Conservation (phyloP, 352 stramenopile genomes). For the Phytophthora brassicae region DNA sequence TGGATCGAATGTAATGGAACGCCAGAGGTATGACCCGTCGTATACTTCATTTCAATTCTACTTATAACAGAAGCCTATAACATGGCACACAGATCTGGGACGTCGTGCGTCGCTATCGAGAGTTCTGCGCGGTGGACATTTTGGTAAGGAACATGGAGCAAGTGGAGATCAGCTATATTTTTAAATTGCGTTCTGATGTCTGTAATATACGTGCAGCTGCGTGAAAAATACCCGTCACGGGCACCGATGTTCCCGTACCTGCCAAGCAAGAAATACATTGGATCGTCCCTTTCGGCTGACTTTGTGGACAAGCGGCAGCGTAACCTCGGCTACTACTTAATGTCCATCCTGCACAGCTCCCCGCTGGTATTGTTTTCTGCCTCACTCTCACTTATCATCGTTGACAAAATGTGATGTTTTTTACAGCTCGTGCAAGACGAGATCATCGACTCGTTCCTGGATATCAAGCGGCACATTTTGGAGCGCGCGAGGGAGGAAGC, state of each 20-base stretch:
- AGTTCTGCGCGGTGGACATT: constrained; percentile 87
- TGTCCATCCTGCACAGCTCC: constrained; percentile 80
- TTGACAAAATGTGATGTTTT: too few relatives aligned
- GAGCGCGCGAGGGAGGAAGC: constrained; percentile 60
- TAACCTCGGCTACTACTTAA: constrained; percentile 86
- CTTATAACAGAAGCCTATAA: background rate
- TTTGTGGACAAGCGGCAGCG: constrained; percentile 88
- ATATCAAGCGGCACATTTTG: constrained; percentile 85
- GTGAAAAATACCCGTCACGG: constrained; percentile 83
- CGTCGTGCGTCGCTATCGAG: constrained; percentile 77
- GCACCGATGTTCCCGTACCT: constrained; percentile 72
- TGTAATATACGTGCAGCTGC: constrained; percentile 44
- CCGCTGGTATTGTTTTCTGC: too few relatives aligned
- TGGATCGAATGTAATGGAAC: constrained; percentile 57
- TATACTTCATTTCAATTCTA: background rate
- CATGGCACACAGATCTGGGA: constrained; percentile 69
- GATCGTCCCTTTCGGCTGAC: constrained; percentile 79
- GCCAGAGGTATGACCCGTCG: constrained; percentile 39
- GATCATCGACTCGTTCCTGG: constrained; percentile 88
- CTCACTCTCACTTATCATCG: too few relatives aligned
- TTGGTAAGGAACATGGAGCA: constrained; percentile 41
- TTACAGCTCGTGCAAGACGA: constrained; percentile 78
- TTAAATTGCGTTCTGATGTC: background rate
- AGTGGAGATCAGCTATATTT: background rate
- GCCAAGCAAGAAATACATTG: constrained; percentile 88